A percentile compares a stretch with the other conserved stretches of the same genome.
phyloP scores from a whole-genome alignment of 768 basidiomycete genomes.

The Piloderma croceum region DNA sequence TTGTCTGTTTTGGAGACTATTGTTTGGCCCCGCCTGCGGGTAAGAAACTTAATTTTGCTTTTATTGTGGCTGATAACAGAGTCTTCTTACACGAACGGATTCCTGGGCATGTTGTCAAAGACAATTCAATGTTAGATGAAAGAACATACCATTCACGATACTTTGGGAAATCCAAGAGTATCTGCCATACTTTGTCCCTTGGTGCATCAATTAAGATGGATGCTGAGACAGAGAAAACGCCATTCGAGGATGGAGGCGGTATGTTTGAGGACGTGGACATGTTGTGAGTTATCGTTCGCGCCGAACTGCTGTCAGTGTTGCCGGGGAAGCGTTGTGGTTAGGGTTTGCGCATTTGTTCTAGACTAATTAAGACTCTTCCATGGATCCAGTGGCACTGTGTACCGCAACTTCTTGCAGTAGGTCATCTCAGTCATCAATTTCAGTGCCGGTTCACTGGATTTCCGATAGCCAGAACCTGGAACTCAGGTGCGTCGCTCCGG shows the following conservation, averaged over 20 bases:
- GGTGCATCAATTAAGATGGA: constrained; percentile 58
- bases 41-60: not conserved
- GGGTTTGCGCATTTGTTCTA: too few relatives aligned
- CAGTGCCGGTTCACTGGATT: too few relatives aligned
- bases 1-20: constrained; percentile 36
- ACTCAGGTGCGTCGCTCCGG: too few relatives aligned
- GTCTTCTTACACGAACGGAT: constrained; percentile 54
- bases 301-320: too few relatives aligned
- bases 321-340: too few relatives aligned
- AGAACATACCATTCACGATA: constrained; percentile 56
- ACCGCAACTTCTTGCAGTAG: too few relatives aligned
- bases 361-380: too few relatives aligned
- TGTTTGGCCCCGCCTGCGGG: constrained; percentile 43
- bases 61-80: not conserved
- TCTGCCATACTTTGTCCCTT: constrained; percentile 53
- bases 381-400: too few relatives aligned
- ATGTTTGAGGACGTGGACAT: too few relatives aligned
- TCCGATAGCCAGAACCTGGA: too few relatives aligned
- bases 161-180: constrained; percentile 53
- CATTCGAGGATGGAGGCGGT: constrained; percentile 35
- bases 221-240: constrained; percentile 43
- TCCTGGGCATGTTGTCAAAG: constrained; percentile 36
- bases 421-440: too few relatives aligned
- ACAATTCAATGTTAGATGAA: constrained; percentile 1
- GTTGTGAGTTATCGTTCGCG: too few relatives aligned